Evolutionary conservation across 371 early-diverging fungal genomes (phyloP).

Genomic region (Blastocladiella emersonii): DNA sequence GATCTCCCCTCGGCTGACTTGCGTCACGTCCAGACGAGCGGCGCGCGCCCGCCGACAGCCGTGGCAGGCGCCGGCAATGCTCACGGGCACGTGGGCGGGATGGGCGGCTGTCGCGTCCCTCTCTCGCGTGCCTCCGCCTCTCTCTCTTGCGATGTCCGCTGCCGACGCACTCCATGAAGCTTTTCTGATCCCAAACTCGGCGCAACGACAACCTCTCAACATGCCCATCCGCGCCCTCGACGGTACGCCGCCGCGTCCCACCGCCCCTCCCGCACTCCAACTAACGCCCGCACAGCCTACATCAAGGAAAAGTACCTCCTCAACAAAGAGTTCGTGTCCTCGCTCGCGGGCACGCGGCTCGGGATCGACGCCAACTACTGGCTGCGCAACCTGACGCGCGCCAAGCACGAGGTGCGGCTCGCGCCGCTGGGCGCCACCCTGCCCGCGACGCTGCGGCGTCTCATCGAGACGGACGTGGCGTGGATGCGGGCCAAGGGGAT

Average conservation of each 20-base stretch:
- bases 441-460: slow-evolving; percentile 38
- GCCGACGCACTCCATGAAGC: no score
- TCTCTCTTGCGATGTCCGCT: no score
- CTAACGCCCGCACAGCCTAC: no score
- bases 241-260: neutral
- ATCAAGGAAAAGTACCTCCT: slow-evolving; percentile 14
- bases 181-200: no score
- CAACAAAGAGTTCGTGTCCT: slow-evolving; percentile 39
- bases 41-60: no score
- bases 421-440: slow-evolving; percentile 45
- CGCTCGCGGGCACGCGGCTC: slow-evolving; percentile 46
- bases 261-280: neutral
- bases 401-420: slow-evolving; percentile 33
- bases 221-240: neutral
- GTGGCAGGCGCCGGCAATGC: no score
- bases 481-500: slow-evolving; percentile 47
- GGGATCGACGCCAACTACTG: slow-evolving; percentile 67
- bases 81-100: no score
- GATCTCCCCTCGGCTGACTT: no score
- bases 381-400: slow-evolving; percentile 44
- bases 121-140: no score
- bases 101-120: no score
- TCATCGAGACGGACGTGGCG: slow-evolving; percentile 49
- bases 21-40: no score
- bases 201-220: no score